Base-by-base conservation (phyloP, 2,329 filamentous ascomycete genomes). In the Alternaria conjuncta region DNA sequence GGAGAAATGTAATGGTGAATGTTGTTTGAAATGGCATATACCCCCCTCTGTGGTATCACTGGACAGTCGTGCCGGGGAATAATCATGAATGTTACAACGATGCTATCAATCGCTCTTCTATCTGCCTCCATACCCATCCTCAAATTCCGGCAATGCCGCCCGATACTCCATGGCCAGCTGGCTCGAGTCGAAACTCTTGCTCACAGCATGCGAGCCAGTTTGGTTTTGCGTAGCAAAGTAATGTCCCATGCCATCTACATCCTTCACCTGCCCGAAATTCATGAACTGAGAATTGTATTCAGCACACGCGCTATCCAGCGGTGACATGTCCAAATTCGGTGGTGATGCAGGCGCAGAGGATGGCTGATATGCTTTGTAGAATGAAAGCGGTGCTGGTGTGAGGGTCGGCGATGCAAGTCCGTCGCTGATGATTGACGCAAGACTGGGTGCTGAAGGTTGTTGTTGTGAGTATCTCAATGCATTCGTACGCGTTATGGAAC, bases 131-230 rank as follows among this genome's bases (percentile, higher is more conserved):
- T 75, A 75, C 5, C 71, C 73, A 0, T 67, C 25, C n/a, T 65
- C 72, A 53, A 66, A 74, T 0, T 55, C 41, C 1, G 72, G 69
- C 15, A 77, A 55, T 15, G 69, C 70, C 13, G 63, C 53, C 43
- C 66, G 71, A 46, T 77, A 77, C 60, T 76, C 73, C 53, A 45
- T 55, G 2, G 75, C 75, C 41, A 76, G 43, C 36, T 68, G 66
- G 9, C 44, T 61, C 3, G 70, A 68, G 45, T 74, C 72, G 20
- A 60, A 13, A 51, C n/a, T 43, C 44, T 21, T 20, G n/a, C 13
- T 53, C 18, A 36, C 49, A 36, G 20, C 23, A 13, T 70, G 63
- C 21, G 65, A 69, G 10, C 55, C 55, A 49, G 60, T 62, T 5
- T 68, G 67, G 26, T 64, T 63, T 56, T 75, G 71, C 46, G 25